These are phyloP conservation scores for Medicago arabica DNA, from an alignment of 306 rosid genomes.

Conservation along the genomic window DNA sequence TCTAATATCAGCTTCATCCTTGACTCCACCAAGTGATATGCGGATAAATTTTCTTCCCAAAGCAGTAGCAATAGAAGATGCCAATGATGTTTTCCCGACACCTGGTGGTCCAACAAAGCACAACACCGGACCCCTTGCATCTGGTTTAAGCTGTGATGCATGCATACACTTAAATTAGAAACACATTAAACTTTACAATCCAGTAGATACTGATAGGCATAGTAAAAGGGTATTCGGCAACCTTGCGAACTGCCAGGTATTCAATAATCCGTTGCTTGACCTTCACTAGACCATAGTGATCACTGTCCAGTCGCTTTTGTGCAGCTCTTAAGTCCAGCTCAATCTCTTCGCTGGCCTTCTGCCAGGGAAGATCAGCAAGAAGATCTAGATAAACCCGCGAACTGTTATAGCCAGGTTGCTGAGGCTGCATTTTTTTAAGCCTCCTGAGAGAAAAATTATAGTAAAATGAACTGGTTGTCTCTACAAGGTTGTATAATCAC, in stretches of 20 bases:
- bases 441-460: conserved; percentile 65
- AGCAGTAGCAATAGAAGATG: conserved; percentile 97
- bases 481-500: conserved; percentile 30
- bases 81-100: conserved; percentile 99
- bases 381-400: conserved; percentile 93
- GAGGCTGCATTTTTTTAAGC: conserved; percentile 99
- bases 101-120: conserved; percentile 99
- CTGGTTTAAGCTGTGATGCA: conserved; percentile 90
- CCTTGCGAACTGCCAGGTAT: conserved; percentile 99
- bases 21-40: conserved; percentile 99
- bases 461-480: conserved; percentile 33
- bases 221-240: conserved; percentile 44
- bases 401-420: conserved; percentile 97
- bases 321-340: conserved; percentile 91
- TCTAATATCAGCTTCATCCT: conserved; percentile 99
- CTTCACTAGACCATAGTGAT: conserved; percentile 91
- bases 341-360: conserved; percentile 79
- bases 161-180: conserved; percentile 39
- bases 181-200: conserved; percentile 38
- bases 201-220: conserved; percentile 31
- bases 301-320: conserved; percentile 81
- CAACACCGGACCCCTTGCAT: conserved; percentile 99
- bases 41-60: conserved; percentile 95
- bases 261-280: conserved; percentile 97
- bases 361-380: conserved; percentile 98